A percentile compares a stretch with the other conserved stretches of the same genome.
phyloP scores from a whole-genome alignment of 192 early-diverging fungal genomes.

The Coemansia reversa region DNA sequence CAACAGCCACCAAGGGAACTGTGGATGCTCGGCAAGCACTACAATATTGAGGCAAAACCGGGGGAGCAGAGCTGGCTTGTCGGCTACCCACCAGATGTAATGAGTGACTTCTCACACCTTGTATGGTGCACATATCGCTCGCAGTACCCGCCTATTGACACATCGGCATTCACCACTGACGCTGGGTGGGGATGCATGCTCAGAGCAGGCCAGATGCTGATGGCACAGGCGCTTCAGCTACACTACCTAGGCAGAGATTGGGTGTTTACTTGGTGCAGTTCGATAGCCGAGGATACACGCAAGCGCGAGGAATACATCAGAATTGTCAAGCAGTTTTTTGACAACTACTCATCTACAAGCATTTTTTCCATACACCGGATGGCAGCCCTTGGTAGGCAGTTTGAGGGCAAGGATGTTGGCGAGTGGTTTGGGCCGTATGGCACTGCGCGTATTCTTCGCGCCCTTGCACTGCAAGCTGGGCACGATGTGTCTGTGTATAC shows the following conservation, averaged over 20 bases:
- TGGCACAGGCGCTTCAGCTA: slow-evolving; percentile 78
- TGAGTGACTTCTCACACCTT: slow-evolving; percentile 78
- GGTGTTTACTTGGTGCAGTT: slow-evolving; percentile 20
- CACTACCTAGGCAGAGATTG: slow-evolving; percentile 71
- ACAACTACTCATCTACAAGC: slow-evolving; percentile 64
- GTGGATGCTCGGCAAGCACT: slow-evolving; percentile 52
- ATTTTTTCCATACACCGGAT: slow-evolving; percentile 94
- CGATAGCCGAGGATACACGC: slow-evolving; percentile 11
- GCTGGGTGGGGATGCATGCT: slow-evolving; percentile 98
- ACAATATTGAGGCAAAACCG: slow-evolving; percentile 12
- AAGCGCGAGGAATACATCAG: slow-evolving; percentile 28
- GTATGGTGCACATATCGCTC: slow-evolving; percentile 94
- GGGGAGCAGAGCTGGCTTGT: slow-evolving; percentile 14
- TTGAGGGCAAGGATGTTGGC: slow-evolving; percentile 84
- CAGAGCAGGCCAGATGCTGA: slow-evolving; percentile 87
- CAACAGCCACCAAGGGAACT: slow-evolving; percentile 36
- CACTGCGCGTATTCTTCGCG: slow-evolving; percentile 25
- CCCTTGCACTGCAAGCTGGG: slow-evolving; percentile 15
- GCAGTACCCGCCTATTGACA: slow-evolving; percentile 78
- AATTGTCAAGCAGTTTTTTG: slow-evolving; percentile 80
- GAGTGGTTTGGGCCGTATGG: slow-evolving; percentile 96
- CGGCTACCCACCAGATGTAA: slow-evolving; percentile 56
- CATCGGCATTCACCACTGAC: slow-evolving; percentile 79
- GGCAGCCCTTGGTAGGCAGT: slow-evolving; percentile 76
- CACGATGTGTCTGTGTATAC: slow-evolving; percentile 68